Base-by-base conservation (phyloP, 1,139 yeast species). In the Suhomyces bolitotheri region DNA sequence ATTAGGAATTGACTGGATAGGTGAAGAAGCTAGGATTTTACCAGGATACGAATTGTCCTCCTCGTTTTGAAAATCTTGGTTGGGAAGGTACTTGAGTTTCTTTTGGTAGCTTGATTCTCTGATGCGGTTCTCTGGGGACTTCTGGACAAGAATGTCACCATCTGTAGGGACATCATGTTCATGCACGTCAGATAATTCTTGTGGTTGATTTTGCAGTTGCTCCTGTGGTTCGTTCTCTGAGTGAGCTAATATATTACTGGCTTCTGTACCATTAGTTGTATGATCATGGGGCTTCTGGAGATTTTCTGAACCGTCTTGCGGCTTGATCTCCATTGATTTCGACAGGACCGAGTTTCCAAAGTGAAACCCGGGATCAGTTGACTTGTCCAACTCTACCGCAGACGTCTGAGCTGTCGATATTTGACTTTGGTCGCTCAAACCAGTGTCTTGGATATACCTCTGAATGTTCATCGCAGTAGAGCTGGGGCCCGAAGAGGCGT, bases 1-100 rank as follows among this genome's bases (percentile, higher is more conserved):
- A 44, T 71, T 71, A 17, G 76, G 76, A 14, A 67, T 64, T 3
- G 73, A 66, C 8, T 49, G 51, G 3, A 60, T 44, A 2, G 62
- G 57, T 7, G 64, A 56, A 3, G 34, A 38, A 16, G 23, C 4
- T 5, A 16, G 15, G 4, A 38, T 31, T 3, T 25, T 27, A 13
- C 16, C 26, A 8, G 32, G 34, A 12, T 25, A 33, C 4, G 32
- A 27, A 7, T 22, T 16, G 10, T 40, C 46, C 40, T 38, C 33
- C 8, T 6, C 8, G 15, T 56, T 55, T 14, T 55, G 51, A 42
- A 69, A 70, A 14, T 61, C 63, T 4, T 47, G 35, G 42, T 69
- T 70, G 7, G 64, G 66, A 24, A 53, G 46, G 42, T 70, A 70
- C 38, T 56, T 60, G 28, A 70, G 54, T 39, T 60, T 62, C 25